Evolutionary conservation across 129 eudicot species (phyloP).

Genomic region (Scalesia atractyloides): DNA sequence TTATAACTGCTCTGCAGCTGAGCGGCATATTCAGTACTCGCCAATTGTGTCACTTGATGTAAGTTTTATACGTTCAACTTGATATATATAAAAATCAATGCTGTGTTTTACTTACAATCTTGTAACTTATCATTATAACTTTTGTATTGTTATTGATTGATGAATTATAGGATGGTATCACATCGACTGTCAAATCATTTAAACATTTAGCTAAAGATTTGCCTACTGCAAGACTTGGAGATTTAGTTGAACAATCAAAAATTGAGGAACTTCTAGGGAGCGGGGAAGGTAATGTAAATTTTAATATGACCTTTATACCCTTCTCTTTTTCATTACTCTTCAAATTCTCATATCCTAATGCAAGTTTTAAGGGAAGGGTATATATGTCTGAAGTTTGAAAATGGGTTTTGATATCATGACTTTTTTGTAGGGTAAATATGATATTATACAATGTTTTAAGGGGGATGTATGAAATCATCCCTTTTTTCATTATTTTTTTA

Average conservation of each 20-base stretch:
- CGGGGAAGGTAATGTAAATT: conserved; percentile 59
- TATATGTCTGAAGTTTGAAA: neutral
- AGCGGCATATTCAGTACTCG: conserved; percentile 67
- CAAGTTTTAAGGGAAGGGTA: neutral
- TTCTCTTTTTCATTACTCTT: neutral
- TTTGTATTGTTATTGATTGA: conserved; percentile 14
- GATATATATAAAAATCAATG: neutral
- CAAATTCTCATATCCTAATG: neutral
- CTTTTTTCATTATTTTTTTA: neutral
- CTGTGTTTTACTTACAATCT: neutral
- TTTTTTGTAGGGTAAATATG: neutral
- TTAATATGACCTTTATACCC: neutral
- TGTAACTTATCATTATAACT: neutral
- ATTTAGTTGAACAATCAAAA: conserved; percentile 54
- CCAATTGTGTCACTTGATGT: conserved; percentile 79
- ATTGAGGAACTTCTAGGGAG: conserved; percentile 64
- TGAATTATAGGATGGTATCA: conserved; percentile 67
- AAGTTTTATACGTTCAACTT: conserved; percentile 30
- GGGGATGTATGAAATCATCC: neutral
- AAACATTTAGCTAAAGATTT: conserved; percentile 51
- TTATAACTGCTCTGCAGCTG: conserved; percentile 78
- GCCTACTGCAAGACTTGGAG: conserved; percentile 31
- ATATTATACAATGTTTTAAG: neutral
- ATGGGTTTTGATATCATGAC: neutral
- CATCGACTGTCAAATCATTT: conserved; percentile 57